A percentile compares a stretch with the other conserved stretches of the same genome.
These are phyloP conservation scores for Neurospora africana DNA, from an alignment of 495 filamentous ascomycete species.

Conservation along the genomic window DNA sequence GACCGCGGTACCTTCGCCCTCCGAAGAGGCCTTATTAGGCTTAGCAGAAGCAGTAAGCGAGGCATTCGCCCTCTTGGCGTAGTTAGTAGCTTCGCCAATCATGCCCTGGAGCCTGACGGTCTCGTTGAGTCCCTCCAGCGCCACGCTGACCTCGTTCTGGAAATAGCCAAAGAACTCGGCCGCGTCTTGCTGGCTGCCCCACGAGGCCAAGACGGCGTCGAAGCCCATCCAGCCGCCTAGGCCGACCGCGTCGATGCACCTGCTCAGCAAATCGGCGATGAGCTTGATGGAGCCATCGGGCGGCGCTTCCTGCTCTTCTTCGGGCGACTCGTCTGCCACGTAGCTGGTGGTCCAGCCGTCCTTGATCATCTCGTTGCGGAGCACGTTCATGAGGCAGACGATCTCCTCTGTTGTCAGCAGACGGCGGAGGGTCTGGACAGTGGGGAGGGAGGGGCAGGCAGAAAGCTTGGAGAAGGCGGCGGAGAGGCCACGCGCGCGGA, in stretches of 20 bases:
- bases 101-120: slow-evolving; percentile 57
- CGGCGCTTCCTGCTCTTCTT: slow-evolving; percentile 42
- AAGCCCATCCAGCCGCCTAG: slow-evolving; percentile 69
- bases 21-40: slow-evolving; percentile 2
- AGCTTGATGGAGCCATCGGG: slow-evolving; percentile 45
- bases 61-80: slow-evolving; percentile 39
- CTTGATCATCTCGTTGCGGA: slow-evolving; percentile 53
- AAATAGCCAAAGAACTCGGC: slow-evolving; percentile 59
- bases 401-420: slow-evolving; percentile 57
- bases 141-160: slow-evolving; percentile 62
- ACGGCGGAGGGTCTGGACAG: slow-evolving; percentile 53
- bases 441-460: slow-evolving; percentile 43
- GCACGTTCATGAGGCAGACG: slow-evolving; percentile 60
- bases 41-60: neutral
- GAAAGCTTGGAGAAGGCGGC: slow-evolving; percentile 54
- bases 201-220: slow-evolving; percentile 37
- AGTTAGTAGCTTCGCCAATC: slow-evolving; percentile 60
- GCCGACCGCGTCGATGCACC: slow-evolving; percentile 76
- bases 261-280: slow-evolving; percentile 58
- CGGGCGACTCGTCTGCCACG: slow-evolving; percentile 28
- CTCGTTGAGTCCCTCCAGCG: slow-evolving; percentile 67
- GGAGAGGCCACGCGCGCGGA: slow-evolving; percentile 35
- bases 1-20: neutral
- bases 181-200: slow-evolving; percentile 30
- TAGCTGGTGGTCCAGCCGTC: slow-evolving; percentile 65